Evolutionary conservation across 768 basidiomycete genomes (phyloP), one percentile per base, ranked within the genome.

Genomic region (Pholiota conissans): DNA sequence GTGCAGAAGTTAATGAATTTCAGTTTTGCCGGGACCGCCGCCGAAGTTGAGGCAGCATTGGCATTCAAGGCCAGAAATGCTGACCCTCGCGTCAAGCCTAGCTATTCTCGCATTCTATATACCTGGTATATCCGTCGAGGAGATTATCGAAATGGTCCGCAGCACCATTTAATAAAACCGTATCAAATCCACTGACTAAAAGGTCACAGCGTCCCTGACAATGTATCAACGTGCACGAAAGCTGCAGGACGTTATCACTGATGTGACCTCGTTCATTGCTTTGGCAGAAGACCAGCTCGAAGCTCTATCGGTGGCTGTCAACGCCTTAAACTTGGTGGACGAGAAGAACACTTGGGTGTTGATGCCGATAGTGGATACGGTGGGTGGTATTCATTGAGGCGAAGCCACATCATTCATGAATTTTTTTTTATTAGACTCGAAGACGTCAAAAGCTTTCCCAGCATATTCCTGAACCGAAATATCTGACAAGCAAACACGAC

Each of bases 221-320:
- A 97, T 98, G 95, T 98, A 95, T 71, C 91, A 92, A 64, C 87
- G 93, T 53, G 93, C 90, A 20, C 79, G 87, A 61, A 90, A 93
- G 67, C 74, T 98, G 8, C 85, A 83, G 50, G 83, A 82, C 30
- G 66, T 90, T 18, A 79, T 77, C 52, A 66, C 63, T 26, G 78
- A 79, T 65, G 60, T 73, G 26, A 62, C 69, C 10, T 67, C 75
- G 9, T 76, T 80, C 61, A 62, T 78, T 30, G 69, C 76, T 13
- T 67, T 81, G 61, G 81, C 85, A 32, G 85, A 87, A 63, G 84
- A 89, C 64, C 92, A 87, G 68, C 73, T 87, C 29, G 86, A 95
- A 64, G 90, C 93, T 13, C 89, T 92, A 65, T 81, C 88, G 49
- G 85, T 95, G 39, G 90, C 94, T 26, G 90, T 95, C 69, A 97